Evolutionary conservation across 116 monocot genomes (phyloP), one percentile per base, ranked within the genome.

Genomic region (Papilionanthe hybrid): DNA sequence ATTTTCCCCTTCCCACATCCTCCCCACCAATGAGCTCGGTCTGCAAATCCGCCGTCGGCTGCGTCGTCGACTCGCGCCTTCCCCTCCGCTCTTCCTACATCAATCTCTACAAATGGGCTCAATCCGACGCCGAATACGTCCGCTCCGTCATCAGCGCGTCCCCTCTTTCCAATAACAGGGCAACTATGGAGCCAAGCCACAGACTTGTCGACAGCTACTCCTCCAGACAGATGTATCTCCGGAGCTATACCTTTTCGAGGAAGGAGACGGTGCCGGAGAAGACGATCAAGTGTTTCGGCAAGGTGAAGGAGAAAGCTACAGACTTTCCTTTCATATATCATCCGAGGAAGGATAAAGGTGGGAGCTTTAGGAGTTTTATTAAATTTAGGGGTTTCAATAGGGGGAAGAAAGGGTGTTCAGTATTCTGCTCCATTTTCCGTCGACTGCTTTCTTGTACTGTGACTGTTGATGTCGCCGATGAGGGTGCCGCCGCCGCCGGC

Each of bases 181-280:
- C 42, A 42, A 63, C 28, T 18, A 43, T 27, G 58, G 56, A 57
- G 17, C 63, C 77, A n/a, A 57, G 41, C 30, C 84, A 82, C 8
- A 67, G 19, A 57, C 87, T 90, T 44, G 87, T 88, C 65, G 88
- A 91, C 67, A 89, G 85, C 83, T 88, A 82, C 79, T 91, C 88
- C 23, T 90, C 88, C 82, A 74, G 94, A 77, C 94, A 94, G 90
- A 90, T 91, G 84, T 94, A 85, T 73, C 83, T 94, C 48, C 81
- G 92, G 75, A 93, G 93, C 78, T 93, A 93, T 81, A 87, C 84
- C 20, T 88, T 93, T 82, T 81, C 86, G 3, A 93, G 43, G 87
- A 89, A 88, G 81, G 91, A 93, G 80, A 91, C 78, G 20, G 75
- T 90, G 55, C 78, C 82, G 66, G 88, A 91, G 86, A 84, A 79